These are phyloP conservation scores for Xerocomellus chrysenteron DNA, from an alignment of 768 basidiomycete genomes.

Conservation along the genomic window DNA sequence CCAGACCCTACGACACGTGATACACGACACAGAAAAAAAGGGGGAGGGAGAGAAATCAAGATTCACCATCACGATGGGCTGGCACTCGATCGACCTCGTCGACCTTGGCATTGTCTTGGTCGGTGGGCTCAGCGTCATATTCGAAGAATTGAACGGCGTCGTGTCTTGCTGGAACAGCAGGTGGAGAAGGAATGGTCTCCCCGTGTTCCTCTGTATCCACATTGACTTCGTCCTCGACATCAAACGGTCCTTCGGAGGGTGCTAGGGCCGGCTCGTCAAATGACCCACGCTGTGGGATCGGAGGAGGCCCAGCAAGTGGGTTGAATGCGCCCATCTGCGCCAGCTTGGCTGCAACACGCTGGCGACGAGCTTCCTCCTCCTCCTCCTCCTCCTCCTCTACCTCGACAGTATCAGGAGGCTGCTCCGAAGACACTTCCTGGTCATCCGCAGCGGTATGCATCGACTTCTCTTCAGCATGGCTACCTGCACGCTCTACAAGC, in stretches of 20 bases:
- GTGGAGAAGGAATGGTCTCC: conserved; percentile 20
- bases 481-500: conserved; percentile 3
- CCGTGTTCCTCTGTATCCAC: conserved; percentile 26
- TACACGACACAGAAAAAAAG: conserved; percentile 22
- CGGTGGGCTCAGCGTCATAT: conserved; percentile 11
- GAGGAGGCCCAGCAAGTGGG: conserved; percentile 45
- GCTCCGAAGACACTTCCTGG: conserved; percentile 2
- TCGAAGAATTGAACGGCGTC: conserved; percentile 14
- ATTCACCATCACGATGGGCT: conserved; percentile 42
- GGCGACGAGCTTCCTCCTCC: conserved; percentile 52
- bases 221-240: conserved; percentile 25
- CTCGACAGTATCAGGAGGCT: neutral
- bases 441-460: conserved; percentile 3
- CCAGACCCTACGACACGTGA: conserved; percentile 21
- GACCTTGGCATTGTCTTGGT: conserved; percentile 18
- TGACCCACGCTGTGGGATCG: conserved; percentile 16
- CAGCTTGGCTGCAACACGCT: conserved; percentile 56
- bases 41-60: conserved; percentile 29
- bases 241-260: conserved; percentile 5
- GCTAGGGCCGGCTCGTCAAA: conserved; percentile 8
- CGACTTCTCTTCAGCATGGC: neutral
- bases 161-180: conserved; percentile 23
- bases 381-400: conserved; percentile 41
- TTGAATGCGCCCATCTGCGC: conserved; percentile 65
- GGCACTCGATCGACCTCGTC: conserved; percentile 15